A percentile compares a stretch with the other conserved stretches of the same genome.
phyloP scores from a whole-genome alignment of 202 grass and related monocot species.

The Carex arenaria region DNA sequence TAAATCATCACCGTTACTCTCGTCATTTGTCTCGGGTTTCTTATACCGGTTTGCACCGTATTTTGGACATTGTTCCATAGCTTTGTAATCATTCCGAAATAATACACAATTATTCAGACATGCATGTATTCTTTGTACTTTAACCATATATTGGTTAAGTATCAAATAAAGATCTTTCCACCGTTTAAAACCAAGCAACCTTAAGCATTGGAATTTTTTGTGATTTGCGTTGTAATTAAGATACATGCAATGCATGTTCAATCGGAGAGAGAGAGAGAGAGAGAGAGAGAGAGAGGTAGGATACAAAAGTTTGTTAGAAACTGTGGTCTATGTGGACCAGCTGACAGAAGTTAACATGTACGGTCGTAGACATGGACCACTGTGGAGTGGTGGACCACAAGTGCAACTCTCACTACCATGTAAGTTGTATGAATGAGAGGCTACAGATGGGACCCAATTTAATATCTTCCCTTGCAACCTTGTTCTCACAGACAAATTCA shows the following conservation, averaged over 20 bases:
- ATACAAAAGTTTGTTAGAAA: neutral
- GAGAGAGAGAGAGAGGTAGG: too few species aligned
- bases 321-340: conserved; percentile 20
- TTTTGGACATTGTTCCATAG: too few species aligned
- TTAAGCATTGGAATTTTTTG: neutral
- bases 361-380: neutral
- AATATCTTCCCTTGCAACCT: conserved; percentile 2
- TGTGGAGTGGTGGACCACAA: conserved; percentile 10
- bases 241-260: neutral
- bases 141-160: neutral
- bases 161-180: neutral
- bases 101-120: too few species aligned
- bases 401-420: conserved; percentile 4
- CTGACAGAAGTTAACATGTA: conserved; percentile 5
- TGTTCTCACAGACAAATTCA: neutral
- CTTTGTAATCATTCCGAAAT: too few species aligned
- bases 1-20: too few species aligned
- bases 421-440: neutral
- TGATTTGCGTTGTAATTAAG: neutral
- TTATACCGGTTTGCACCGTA: too few species aligned
- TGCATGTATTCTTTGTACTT: too few species aligned
- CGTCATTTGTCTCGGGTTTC: too few species aligned
- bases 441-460: conserved; percentile 19
- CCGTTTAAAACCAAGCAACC: neutral
- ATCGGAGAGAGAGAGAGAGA: too few species aligned